These are phyloP conservation scores for Tolypocladium endophyticum DNA, from an alignment of 2,329 filamentous ascomycete genomes.

Conservation along the genomic window DNA sequence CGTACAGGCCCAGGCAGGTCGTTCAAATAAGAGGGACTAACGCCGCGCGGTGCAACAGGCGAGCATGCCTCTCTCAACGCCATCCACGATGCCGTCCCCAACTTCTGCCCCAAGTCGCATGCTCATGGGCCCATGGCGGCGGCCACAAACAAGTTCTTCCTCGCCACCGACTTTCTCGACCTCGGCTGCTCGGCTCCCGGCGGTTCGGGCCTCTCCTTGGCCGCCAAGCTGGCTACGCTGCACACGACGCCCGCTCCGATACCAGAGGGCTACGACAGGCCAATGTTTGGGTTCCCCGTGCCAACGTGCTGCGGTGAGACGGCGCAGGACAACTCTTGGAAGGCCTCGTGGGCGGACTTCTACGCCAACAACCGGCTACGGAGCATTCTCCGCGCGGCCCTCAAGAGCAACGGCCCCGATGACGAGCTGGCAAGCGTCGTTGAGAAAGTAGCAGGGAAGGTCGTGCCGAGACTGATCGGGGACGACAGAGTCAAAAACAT, in stretches of 20 bases:
- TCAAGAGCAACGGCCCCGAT: constrained; percentile 55
- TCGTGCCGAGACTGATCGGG: constrained; percentile 69
- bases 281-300: constrained; percentile 74
- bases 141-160: constrained; percentile 41
- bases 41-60: constrained; percentile 32
- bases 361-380: constrained; percentile 68
- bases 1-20: constrained; percentile 1
- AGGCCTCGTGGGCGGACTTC: constrained; percentile 71
- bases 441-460: constrained; percentile 47
- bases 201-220: constrained; percentile 48
- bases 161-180: constrained; percentile 74
- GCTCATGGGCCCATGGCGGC: constrained; percentile 54
- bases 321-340: constrained; percentile 67
- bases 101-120: constrained; percentile 65
- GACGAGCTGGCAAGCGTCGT: constrained; percentile 51
- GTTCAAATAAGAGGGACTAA: not conserved
- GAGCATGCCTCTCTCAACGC: constrained; percentile 80
- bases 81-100: constrained; percentile 60
- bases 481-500: constrained; percentile 55
- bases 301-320: constrained; percentile 82
- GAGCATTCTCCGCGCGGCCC: constrained; percentile 47
- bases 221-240: constrained; percentile 65
- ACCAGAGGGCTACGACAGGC: constrained; percentile 44
- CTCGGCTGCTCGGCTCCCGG: constrained; percentile 34
- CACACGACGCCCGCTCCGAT: constrained; percentile 66